Conservation (phyloP, 1,139 yeast genomes). For the Yamadazyma sp. region DNA sequence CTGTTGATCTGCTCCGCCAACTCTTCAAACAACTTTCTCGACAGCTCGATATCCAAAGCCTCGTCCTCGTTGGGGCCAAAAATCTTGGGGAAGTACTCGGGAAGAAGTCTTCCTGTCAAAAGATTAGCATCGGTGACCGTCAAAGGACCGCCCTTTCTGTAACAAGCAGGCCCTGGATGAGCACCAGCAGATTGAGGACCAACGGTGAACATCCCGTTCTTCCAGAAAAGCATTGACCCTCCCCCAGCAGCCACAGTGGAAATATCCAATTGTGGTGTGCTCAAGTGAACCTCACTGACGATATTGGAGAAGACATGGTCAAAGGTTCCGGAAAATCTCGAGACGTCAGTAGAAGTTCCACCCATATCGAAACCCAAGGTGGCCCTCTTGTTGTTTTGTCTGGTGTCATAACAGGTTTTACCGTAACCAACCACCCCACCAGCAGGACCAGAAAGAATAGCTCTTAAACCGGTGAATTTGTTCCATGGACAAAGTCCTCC, state of each 20-base stretch:
- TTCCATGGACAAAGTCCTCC: constrained; percentile 54
- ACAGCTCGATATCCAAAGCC: constrained; percentile 43
- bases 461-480: constrained; percentile 50
- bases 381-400: constrained; percentile 33
- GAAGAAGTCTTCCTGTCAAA: constrained; percentile 49
- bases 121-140: constrained; percentile 58
- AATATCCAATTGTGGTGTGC: constrained; percentile 57
- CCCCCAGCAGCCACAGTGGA: constrained; percentile 65
- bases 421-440: constrained; percentile 63
- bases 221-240: constrained; percentile 50
- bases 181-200: constrained; percentile 60
- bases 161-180: constrained; percentile 62
- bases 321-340: constrained; percentile 41
- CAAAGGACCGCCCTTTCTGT: constrained; percentile 56
- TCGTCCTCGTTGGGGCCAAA: constrained; percentile 54
- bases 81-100: constrained; percentile 51
- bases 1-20: constrained; percentile 40
- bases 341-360: constrained; percentile 60
- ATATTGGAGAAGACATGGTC: constrained; percentile 55
- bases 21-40: constrained; percentile 35
- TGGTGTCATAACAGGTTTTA: constrained; percentile 42
- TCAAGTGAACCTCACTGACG: constrained; percentile 55
- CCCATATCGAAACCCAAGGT: constrained; percentile 62
- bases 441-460: constrained; percentile 58
- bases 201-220: constrained; percentile 51